These are phyloP conservation scores for Lichtheimia corymbifera DNA, from an alignment of 371 early-diverging fungal genomes.

Conservation along the genomic window DNA sequence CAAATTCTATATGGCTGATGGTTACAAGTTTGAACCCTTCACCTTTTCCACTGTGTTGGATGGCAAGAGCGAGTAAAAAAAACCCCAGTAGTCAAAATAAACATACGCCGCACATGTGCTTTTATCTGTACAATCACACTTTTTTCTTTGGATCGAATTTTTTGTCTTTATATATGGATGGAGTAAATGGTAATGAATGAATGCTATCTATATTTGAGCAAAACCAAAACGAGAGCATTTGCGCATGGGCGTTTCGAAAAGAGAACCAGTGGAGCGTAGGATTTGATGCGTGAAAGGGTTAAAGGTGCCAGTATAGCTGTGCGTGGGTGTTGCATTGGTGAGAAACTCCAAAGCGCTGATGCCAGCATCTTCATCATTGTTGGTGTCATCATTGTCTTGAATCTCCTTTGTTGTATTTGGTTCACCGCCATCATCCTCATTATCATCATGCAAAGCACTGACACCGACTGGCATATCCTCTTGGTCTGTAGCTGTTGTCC, in stretches of 20 bases:
- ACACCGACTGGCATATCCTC: slow-evolving; percentile 41
- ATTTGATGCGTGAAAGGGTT: slow-evolving; percentile 48
- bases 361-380: background rate
- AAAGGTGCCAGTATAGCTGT: slow-evolving; percentile 40
- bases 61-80: slow-evolving; percentile 16
- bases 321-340: slow-evolving; percentile 34
- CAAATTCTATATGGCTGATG: slow-evolving; percentile 89
- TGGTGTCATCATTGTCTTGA: slow-evolving; percentile 8
- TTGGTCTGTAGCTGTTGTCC: background rate
- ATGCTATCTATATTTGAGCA: slow-evolving; percentile 35
- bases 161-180: slow-evolving; percentile 36
- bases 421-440: background rate
- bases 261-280: slow-evolving; percentile 27
- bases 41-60: slow-evolving; percentile 36
- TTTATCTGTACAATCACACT: slow-evolving; percentile 49
- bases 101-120: slow-evolving; percentile 35
- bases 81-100: no score
- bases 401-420: background rate
- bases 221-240: slow-evolving; percentile 52
- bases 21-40: slow-evolving; percentile 52
- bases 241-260: slow-evolving; percentile 39
- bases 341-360: slow-evolving; percentile 39
- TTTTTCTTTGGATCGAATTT: slow-evolving; percentile 26
- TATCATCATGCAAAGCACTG: slow-evolving; percentile 26
- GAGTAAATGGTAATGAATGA: slow-evolving; percentile 39